Evolutionary conservation across 164 flowering plant genomes (phyloP), one percentile per base, ranked within the genome.

Genomic region (Hamamelis virginiana): DNA sequence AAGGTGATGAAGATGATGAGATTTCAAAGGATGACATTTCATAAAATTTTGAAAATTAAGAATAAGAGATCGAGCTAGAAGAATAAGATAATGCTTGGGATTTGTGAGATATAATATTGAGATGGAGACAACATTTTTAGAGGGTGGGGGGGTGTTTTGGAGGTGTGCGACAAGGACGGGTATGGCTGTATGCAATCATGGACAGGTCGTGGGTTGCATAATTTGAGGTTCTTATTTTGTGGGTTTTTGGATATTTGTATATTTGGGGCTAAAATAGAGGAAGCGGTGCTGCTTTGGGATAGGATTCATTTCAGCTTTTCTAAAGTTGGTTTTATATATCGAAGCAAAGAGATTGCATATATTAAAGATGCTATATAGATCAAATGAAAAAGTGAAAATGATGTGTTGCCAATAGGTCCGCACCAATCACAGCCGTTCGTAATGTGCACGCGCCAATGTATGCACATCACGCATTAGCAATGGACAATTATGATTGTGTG

Each of bases 181-280:
- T 75, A 71, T 73, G 84, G 80, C 66, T 73, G 70, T 66, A 41
- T 51, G 77, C 66, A 77, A 77, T 80, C 76, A 76, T 76, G 27
- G 73, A 47, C 60, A 52, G 55, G 69, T 61, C 69, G 73, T 75
- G 76, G 74, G 70, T 11, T 16, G 72, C 67, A 22, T 48, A 10
- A 69, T 59, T 11, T 46, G 58, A 26, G 57, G 41, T 44, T 44
- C 46, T 44, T 47, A 25, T 18, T 22, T n/a, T 14, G n/a, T 53
- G 41, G 2, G 50, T 46, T 46, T 46, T 46, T 46, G 15, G 11
- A 46, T 46, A 46, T 46, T 10, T 33, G 62, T 27, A n/a, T 6
- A 33, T 33, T 6, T 33, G 41, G 27, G 59, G 59, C 26, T 22
- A 21, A 22, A 27, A n/a, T 52, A 33, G 41, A 6, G 41, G 41